Conservation (phyloP, 306 rosid species). For the Carpinus viminea region DNA sequence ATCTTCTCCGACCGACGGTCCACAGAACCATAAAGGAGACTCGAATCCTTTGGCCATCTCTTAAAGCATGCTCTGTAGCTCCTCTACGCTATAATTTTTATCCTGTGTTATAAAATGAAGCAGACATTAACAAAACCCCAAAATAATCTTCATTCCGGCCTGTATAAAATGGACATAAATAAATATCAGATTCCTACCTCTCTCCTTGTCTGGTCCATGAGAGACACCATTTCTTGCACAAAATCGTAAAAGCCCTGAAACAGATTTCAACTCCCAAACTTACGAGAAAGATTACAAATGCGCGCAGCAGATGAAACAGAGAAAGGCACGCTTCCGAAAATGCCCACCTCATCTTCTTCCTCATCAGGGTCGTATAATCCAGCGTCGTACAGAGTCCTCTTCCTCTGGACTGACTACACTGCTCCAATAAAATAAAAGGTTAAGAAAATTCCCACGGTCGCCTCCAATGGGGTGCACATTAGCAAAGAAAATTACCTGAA, state of each 20-base stretch:
- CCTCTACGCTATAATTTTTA: conserved; percentile 50
- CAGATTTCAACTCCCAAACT: background rate
- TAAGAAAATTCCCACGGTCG: background rate
- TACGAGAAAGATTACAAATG: background rate
- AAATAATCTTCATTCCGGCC: background rate
- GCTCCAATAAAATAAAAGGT: conserved; percentile 13
- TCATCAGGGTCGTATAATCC: conserved; percentile 65
- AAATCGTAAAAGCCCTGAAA: conserved; percentile 68
- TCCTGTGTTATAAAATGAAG: conserved; percentile 27
- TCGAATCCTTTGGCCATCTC: conserved; percentile 70
- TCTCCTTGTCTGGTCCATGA: conserved; percentile 59
- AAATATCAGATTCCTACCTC: conserved; percentile 50
- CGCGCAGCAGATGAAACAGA: background rate
- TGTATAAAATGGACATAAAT: too few species aligned
- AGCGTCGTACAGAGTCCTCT: conserved; percentile 64
- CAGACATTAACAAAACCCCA: background rate
- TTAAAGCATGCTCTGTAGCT: conserved; percentile 57
- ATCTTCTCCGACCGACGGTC: conserved; percentile 30
- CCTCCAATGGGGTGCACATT: background rate
- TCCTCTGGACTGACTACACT: conserved; percentile 68
- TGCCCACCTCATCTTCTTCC: conserved; percentile 67
- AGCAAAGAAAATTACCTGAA: conserved; percentile 43
- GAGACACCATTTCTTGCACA: conserved; percentile 71
- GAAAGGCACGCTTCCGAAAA: background rate
- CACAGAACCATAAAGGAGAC: conserved; percentile 34